These are phyloP conservation scores for Penicillium sp. DNA, from an alignment of 2,329 filamentous ascomycete genomes.

Conservation along the genomic window DNA sequence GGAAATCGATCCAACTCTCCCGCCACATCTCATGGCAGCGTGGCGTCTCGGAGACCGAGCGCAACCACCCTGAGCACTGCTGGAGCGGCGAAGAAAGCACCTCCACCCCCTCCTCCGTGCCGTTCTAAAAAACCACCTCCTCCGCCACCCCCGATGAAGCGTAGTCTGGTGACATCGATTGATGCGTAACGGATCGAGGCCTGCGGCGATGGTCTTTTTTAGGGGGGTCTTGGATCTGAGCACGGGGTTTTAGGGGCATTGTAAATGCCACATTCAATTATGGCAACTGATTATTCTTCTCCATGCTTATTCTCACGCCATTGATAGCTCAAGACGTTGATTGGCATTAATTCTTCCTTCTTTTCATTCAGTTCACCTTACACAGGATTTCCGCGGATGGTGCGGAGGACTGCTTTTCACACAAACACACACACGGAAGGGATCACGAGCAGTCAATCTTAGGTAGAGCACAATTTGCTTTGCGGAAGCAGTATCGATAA, in stretches of 20 bases:
- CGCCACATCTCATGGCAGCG: slow-evolving; percentile 52
- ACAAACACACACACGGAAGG: neutral
- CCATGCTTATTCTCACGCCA: slow-evolving; percentile 3
- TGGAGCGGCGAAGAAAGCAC: slow-evolving; percentile 50
- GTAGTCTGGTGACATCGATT: slow-evolving; percentile 37
- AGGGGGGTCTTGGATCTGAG: slow-evolving; percentile 12
- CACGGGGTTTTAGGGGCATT: slow-evolving; percentile 12
- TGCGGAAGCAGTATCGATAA: neutral
- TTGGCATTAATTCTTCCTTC: slow-evolving; percentile 1
- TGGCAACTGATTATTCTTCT: neutral
- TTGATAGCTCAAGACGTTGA: neutral
- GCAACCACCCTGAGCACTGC: slow-evolving; percentile 42
- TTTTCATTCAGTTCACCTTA: neutral
- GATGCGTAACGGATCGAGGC: slow-evolving; percentile 14
- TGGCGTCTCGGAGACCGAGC: slow-evolving; percentile 52
- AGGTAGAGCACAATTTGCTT: neutral
- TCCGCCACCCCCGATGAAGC: slow-evolving; percentile 63
- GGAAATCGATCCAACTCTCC: slow-evolving; percentile 54
- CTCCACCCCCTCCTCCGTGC: slow-evolving; percentile 62
- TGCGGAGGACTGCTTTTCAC: neutral
- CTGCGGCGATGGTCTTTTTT: neutral
- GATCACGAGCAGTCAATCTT: neutral
- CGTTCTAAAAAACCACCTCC: slow-evolving; percentile 65
- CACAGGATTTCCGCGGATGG: neutral
- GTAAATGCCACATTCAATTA: neutral